phyloP scores from a whole-genome alignment of 2,329 filamentous ascomycete species.

The Diaporthe sp. region DNA sequence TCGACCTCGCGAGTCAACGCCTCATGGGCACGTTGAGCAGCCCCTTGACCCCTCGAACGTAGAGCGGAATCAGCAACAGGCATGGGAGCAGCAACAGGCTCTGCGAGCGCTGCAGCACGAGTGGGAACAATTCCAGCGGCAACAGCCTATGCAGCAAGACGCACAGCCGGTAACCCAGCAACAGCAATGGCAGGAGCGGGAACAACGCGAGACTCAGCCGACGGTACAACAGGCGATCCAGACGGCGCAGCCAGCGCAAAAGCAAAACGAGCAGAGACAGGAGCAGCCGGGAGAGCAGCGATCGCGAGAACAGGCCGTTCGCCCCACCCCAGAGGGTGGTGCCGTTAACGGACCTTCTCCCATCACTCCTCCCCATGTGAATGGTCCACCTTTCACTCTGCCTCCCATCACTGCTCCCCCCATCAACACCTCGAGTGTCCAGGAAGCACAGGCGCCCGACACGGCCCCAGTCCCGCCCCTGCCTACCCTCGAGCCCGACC shows the following conservation, averaged over 20 bases:
- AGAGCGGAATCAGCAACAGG: not conserved
- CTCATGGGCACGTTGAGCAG: not conserved
- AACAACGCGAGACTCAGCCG: not conserved
- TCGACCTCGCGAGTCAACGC: not conserved
- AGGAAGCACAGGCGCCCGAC: not conserved
- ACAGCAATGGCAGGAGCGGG: not conserved
- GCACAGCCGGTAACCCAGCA: not conserved
- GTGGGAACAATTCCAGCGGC: not conserved
- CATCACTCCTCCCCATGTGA: not conserved
- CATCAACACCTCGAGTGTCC: not conserved
- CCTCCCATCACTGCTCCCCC: not conserved
- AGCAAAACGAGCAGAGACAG: not conserved
- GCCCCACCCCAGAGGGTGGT: not conserved
- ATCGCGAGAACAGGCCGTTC: no score
- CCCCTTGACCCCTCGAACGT: not conserved
- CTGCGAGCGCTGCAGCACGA: not conserved
- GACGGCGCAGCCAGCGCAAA: not conserved
- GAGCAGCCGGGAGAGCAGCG: not conserved
- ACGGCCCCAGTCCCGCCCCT: not conserved
- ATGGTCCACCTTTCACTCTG: not conserved
- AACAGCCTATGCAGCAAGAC: not conserved
- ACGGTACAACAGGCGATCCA: not conserved
- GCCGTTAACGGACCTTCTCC: not conserved
- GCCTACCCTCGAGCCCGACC: not conserved
- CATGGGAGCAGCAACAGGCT: not conserved